phyloP scores from a whole-genome alignment of 768 basidiomycete genomes.

The Pisolithus tinctorius region DNA sequence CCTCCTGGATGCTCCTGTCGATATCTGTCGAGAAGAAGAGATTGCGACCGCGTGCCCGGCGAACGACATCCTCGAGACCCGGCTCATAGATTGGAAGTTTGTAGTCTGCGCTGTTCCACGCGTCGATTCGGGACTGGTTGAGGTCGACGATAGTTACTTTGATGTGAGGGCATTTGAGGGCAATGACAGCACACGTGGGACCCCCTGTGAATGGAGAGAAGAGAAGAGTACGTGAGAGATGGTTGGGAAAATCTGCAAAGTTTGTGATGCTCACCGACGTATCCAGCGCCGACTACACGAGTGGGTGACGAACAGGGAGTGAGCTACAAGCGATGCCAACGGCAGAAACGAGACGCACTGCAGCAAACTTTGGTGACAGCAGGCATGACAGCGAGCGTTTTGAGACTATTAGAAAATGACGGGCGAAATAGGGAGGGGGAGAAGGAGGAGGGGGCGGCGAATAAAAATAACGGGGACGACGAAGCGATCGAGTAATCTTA shows the following conservation, averaged over 20 bases:
- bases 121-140: constrained; percentile 89
- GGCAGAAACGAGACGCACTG: constrained; percentile 47
- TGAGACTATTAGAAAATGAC: background rate
- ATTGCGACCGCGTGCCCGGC: constrained; percentile 83
- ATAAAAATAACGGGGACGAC: no score
- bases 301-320: constrained; percentile 30
- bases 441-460: background rate
- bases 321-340: constrained; percentile 3
- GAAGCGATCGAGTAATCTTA: no score
- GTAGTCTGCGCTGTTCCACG: constrained; percentile 90
- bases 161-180: constrained; percentile 88
- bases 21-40: constrained; percentile 97
- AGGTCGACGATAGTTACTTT: constrained; percentile 96
- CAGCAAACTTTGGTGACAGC: constrained; percentile 81
- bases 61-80: constrained; percentile 88
- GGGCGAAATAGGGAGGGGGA: background rate
- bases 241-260: constrained; percentile 1
- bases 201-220: constrained; percentile 51
- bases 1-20: constrained; percentile 86
- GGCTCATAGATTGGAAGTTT: constrained; percentile 96
- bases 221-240: constrained; percentile 12
- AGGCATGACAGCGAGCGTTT: constrained; percentile 21
- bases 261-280: constrained; percentile 63
- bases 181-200: constrained; percentile 93
- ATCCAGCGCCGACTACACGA: constrained; percentile 79